Base-by-base conservation (phyloP, 208 protist species). In the Balamuthia mandrillaris region DNA sequence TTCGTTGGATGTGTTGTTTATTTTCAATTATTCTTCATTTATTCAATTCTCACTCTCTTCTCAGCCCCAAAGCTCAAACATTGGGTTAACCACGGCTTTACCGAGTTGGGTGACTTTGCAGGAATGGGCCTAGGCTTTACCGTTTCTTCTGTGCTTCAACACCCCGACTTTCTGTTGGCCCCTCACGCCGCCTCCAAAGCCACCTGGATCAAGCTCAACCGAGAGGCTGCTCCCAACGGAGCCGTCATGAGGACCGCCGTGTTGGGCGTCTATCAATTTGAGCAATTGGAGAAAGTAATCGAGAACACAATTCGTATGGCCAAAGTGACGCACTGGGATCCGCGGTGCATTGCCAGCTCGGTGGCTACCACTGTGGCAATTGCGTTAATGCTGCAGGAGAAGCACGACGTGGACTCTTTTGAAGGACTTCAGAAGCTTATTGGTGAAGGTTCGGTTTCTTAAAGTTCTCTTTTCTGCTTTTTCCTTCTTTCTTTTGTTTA, bases 221-320 rank as follows among this genome's bases (percentile, higher is more conserved):
- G 61, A 16, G 63, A 82, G 33, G 52, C 56, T 35, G 90, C 90
- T 6, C 61, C 87, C 42, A 92, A 92, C 44, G 90, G 60, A 2
- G 45, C 84, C 16, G 47, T 92, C 1, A 92, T 92, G 90, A 56
- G 89, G 49, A 92, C 89, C 2, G 68, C 88, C 0, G 68, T 92
- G 10, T 3, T 91, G n/a, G 89, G 81, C 0, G 54, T 68, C 6
- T 12, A 78, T 2, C 5, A 87, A n/a, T 72, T 81, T 24, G 45
- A 68, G 39, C 21, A 90, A 12, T 3, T 49, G 9, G 44, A 84
- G 12, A 14, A 1, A 18, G 87, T 92, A 18, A 16, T 68, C 16
- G 45, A 16, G 5, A 91, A 92, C 29, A 66, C 87, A 5, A 16
- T 85, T 0, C 45, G 74, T 18, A 81, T 81, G 12, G 74, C 74